These are phyloP conservation scores for Pinus tabuliformis DNA, from an alignment of 75 land plant species.

Conservation along the genomic window DNA sequence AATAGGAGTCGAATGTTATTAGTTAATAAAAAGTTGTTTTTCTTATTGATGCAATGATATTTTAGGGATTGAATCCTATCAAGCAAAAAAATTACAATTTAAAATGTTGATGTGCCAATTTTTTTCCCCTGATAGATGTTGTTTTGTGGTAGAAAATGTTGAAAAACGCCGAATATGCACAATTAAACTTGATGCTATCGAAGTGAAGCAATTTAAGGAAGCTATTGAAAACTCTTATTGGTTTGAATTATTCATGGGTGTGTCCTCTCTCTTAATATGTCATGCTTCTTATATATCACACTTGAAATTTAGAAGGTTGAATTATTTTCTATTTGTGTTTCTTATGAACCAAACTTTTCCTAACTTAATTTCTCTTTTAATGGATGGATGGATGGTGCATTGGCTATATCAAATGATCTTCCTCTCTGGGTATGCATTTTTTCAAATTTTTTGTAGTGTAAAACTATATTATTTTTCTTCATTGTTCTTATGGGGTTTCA, in stretches of 20 bases:
- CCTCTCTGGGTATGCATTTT: constrained; percentile 89
- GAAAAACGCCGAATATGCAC: constrained; percentile 62
- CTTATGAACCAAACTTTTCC: background rate
- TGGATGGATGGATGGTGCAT: background rate
- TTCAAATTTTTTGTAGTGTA: background rate
- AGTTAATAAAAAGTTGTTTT: background rate
- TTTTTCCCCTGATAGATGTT: background rate
- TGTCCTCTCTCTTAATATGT: constrained; percentile 13
- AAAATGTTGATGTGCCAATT: background rate
- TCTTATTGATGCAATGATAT: background rate
- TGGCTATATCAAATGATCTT: constrained; percentile 63
- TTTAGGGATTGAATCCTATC: too few species aligned
- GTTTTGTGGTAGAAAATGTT: constrained; percentile 54
- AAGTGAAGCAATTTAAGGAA: constrained; percentile 72
- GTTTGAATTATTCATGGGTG: constrained; percentile 98
- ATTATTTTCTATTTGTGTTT: background rate
- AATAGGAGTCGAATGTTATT: background rate
- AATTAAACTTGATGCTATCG: constrained; percentile 59
- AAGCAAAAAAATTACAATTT: too few species aligned
- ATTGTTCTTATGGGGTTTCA: background rate
- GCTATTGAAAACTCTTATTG: constrained; percentile 88
- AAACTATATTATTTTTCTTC: background rate
- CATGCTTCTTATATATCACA: background rate
- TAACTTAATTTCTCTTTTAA: background rate
- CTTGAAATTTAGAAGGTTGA: background rate